Base-by-base conservation (phyloP, 139 green algal species). In the Chlamydomonas applanata region DNA sequence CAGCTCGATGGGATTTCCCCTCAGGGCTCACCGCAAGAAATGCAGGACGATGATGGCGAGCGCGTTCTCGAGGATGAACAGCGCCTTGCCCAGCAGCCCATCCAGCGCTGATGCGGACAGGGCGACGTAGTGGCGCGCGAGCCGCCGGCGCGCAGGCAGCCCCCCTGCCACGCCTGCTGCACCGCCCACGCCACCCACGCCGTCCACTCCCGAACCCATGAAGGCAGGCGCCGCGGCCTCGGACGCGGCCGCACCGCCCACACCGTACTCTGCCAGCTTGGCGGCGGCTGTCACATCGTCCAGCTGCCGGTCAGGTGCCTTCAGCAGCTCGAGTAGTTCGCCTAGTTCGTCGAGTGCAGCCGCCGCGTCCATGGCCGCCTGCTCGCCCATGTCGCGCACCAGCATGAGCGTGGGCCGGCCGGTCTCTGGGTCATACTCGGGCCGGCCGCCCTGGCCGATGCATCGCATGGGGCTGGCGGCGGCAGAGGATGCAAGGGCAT, bases 21-120 rank as follows among this genome's bases (percentile, higher is more conserved):
- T 77, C 24, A 68, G 74, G 30, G 84, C 53, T 71, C 66, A 89
- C 62, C 82, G 77, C 62, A 84, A 46, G 66, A 86, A 89, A 68
- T 89, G 83, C 66, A 85, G 69, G 33, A 73, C 73, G 17, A 86
- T 74, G 46, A 81, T 79, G 4, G 74, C 77, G 9, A 92, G 52
- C 16, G 56, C 82, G 35, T 87, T 77, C 72, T 90, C 89, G 13
- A 92, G 49, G 16, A 89, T 63, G 24, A 89, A 73, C 49, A 93
- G 73, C 9, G 49, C 52, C 32, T 79, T 66, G 53, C 78, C 44
- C 20, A 80, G 53, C 54, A 67, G 73, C 1, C 52, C 53, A 59
- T 82, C 75, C 40, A 77, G 71, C 24, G 53, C 59, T 22, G 66
- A 77, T 16, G 80, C 59, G 3, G 80, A 40, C 65, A 81, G 63